phyloP scores from a whole-genome alignment of 2,329 filamentous ascomycete species.

The Trichoderma atroviride region DNA sequence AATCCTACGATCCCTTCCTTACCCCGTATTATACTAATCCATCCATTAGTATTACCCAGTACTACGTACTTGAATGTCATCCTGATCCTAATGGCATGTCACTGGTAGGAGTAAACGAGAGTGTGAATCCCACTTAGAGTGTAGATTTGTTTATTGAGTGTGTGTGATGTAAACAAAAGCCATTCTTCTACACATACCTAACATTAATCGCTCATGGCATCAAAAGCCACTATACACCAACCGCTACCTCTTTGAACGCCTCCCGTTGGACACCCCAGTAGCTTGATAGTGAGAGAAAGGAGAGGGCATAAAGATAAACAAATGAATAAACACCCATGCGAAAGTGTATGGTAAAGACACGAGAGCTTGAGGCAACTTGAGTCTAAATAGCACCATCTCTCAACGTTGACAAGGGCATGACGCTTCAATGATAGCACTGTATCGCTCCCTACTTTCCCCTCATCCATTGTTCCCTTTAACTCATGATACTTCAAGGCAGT shows the following conservation, averaged over 20 bases:
- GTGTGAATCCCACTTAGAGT: background rate
- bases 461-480: background rate
- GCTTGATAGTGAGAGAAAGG: background rate
- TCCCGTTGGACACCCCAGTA: background rate
- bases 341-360: background rate
- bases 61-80: background rate
- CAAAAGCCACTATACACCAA: background rate
- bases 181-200: constrained; percentile 13
- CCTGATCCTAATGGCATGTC: background rate
- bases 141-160: constrained; percentile 15
- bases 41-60: background rate
- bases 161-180: constrained; percentile 5
- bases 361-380: background rate
- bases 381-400: background rate
- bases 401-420: background rate
- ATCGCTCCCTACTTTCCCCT: background rate
- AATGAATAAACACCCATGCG: background rate
- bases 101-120: background rate
- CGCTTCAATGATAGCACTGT: background rate
- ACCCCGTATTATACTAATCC: background rate
- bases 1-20: background rate
- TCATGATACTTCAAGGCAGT: background rate
- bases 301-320: background rate
- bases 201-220: background rate
- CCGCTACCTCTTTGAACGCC: constrained; percentile 23